Conservation (phyloP, 2,329 filamentous ascomycete species). For the Aspergillus aculeatus region DNA sequence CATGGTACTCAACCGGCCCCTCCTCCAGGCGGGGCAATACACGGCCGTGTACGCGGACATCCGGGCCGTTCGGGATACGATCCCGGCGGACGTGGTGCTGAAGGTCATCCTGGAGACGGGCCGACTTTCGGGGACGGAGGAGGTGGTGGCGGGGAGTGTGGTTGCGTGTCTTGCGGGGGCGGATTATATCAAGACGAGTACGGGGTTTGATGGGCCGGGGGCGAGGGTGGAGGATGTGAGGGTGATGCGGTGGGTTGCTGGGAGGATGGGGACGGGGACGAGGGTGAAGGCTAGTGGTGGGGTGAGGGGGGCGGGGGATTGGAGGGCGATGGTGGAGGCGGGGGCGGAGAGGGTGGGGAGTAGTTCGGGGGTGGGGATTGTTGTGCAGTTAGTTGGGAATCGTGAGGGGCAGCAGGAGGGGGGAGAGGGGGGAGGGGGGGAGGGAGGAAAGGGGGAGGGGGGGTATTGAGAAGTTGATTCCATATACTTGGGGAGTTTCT, state of each 20-base stretch:
- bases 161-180: slow-evolving; percentile 54
- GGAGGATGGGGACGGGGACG: slow-evolving; percentile 43
- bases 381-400: slow-evolving; percentile 39
- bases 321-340: slow-evolving; percentile 54
- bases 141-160: slow-evolving; percentile 55
- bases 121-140: slow-evolving; percentile 43
- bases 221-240: slow-evolving; percentile 54
- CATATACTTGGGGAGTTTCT: too few species aligned
- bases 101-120: slow-evolving; percentile 63
- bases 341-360: slow-evolving; percentile 58
- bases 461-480: too few species aligned
- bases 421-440: slow-evolving; percentile 1
- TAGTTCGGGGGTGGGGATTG: slow-evolving; percentile 56
- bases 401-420: slow-evolving; percentile 15
- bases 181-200: slow-evolving; percentile 62
- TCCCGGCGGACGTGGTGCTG: slow-evolving; percentile 42
- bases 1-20: slow-evolving; percentile 57
- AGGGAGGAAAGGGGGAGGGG: background rate
- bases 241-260: slow-evolving; percentile 53
- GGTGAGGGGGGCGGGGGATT: slow-evolving; percentile 51
- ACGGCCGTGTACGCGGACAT: slow-evolving; percentile 54
- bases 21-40: slow-evolving; percentile 49
- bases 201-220: slow-evolving; percentile 58
- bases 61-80: slow-evolving; percentile 50
- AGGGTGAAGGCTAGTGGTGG: slow-evolving; percentile 61